These are phyloP conservation scores for Nepenthes alata DNA, from an alignment of 179 eudicot genomes.

Conservation along the genomic window DNA sequence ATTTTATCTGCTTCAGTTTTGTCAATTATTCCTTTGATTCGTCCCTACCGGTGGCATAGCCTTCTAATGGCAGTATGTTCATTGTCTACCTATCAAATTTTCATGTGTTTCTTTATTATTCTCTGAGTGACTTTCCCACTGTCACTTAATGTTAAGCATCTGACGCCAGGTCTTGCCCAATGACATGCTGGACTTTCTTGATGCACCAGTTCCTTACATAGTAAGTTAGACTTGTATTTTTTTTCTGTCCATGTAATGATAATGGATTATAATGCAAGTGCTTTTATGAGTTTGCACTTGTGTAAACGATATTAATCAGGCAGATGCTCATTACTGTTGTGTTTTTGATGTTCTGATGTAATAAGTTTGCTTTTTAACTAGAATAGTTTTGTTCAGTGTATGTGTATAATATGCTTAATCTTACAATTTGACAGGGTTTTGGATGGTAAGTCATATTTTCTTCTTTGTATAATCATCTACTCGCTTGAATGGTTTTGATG, in stretches of 20 bases:
- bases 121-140: neutral
- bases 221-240: slow-evolving; percentile 37
- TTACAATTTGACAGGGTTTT: no score
- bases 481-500: no score
- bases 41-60: slow-evolving; percentile 98
- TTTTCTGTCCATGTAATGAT: neutral
- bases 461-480: no score
- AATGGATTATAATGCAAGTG: neutral
- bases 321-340: no score
- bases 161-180: slow-evolving; percentile 67
- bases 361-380: no score
- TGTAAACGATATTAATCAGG: no score
- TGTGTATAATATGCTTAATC: no score
- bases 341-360: no score
- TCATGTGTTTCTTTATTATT: neutral
- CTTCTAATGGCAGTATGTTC: slow-evolving; percentile 80
- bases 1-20: slow-evolving; percentile 69
- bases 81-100: no score
- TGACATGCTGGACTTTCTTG: slow-evolving; percentile 98
- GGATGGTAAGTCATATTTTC: no score
- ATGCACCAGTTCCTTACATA: slow-evolving; percentile 94
- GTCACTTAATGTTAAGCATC: slow-evolving; percentile 3
- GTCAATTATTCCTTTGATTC: slow-evolving; percentile 74
- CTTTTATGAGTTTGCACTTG: no score
- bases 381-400: no score